Evolutionary conservation across 352 stramenopile species (phyloP).

Genomic region (Albugo laibachii): DNA sequence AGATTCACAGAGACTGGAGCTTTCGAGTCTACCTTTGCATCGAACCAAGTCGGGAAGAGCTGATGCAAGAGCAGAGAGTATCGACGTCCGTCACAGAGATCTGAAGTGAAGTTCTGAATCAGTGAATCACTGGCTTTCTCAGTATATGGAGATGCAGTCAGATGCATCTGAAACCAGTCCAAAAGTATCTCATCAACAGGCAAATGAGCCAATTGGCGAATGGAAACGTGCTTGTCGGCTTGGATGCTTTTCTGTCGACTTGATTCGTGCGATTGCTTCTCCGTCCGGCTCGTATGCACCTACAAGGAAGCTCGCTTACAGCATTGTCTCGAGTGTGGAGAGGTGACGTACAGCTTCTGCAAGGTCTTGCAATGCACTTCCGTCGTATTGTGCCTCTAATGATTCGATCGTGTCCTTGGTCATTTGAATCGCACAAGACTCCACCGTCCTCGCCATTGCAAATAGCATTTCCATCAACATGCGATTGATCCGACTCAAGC

Average conservation of each 20-base stretch:
- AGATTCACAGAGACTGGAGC: neutral
- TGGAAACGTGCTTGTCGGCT: constrained; percentile 8
- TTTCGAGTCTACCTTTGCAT: constrained; percentile 17
- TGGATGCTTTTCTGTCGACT: too few species aligned
- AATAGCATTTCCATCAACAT: constrained; percentile 71
- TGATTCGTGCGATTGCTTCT: too few species aligned
- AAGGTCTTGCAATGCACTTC: constrained; percentile 30
- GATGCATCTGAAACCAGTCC: constrained; percentile 57
- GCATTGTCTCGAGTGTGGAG: neutral
- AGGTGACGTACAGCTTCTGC: constrained; percentile 18
- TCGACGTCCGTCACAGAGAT: constrained; percentile 37
- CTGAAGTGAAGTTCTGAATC: constrained; percentile 62
- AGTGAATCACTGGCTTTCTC: constrained; percentile 43
- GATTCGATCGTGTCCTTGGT: constrained; percentile 67
- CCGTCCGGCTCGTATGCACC: neutral
- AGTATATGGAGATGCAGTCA: constrained; percentile 32
- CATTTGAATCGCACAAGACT: constrained; percentile 67
- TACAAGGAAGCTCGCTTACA: neutral
- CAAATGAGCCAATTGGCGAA: constrained; percentile 46
- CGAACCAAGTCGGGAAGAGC: constrained; percentile 52
- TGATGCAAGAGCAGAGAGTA: constrained; percentile 54
- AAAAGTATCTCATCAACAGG: constrained; percentile 52
- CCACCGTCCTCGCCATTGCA: constrained; percentile 69
- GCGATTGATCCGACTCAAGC: constrained; percentile 39
- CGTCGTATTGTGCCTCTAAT: constrained; percentile 54